Evolutionary conservation across 495 filamentous ascomycete genomes (phyloP).

Genomic region (Hypoxylon intermedium): DNA sequence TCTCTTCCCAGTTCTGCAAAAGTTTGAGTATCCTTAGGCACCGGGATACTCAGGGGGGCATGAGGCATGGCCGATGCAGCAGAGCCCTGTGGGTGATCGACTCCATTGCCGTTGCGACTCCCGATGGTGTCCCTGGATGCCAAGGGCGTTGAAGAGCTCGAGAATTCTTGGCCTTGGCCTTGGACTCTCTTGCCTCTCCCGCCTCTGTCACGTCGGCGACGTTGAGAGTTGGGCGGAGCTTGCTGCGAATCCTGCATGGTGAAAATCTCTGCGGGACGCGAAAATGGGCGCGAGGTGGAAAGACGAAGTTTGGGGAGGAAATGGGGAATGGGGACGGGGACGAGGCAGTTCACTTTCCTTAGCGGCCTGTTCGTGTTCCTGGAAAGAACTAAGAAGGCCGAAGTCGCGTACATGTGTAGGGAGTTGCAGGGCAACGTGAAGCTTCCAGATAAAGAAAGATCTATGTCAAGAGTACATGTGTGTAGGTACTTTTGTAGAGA

Average conservation of each 20-base stretch:
- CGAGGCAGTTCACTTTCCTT: too few species aligned
- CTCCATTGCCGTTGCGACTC: neutral
- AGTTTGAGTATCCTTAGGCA: slow-evolving; percentile 38
- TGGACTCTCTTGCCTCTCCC: neutral
- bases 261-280: neutral
- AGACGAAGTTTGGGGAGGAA: too few species aligned
- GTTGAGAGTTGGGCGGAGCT: neutral
- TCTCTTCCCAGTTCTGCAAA: slow-evolving; percentile 46
- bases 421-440: too few species aligned
- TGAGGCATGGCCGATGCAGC: neutral
- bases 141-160: neutral
- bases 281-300: neutral
- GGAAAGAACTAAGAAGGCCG: too few species aligned
- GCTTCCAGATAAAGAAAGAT: too few species aligned
- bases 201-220: slow-evolving; percentile 3
- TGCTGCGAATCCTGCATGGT: slow-evolving; percentile 17
- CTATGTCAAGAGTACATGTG: too few species aligned
- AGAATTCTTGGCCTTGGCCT: neutral
- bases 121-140: neutral
- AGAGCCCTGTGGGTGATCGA: neutral
- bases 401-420: too few species aligned
- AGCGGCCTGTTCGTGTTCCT: too few species aligned
- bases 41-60: slow-evolving; percentile 8
- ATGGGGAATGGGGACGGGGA: too few species aligned
- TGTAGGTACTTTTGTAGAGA: too few species aligned